These are phyloP conservation scores for Candida silvatica DNA, from an alignment of 805 yeast genomes.

Conservation along the genomic window DNA sequence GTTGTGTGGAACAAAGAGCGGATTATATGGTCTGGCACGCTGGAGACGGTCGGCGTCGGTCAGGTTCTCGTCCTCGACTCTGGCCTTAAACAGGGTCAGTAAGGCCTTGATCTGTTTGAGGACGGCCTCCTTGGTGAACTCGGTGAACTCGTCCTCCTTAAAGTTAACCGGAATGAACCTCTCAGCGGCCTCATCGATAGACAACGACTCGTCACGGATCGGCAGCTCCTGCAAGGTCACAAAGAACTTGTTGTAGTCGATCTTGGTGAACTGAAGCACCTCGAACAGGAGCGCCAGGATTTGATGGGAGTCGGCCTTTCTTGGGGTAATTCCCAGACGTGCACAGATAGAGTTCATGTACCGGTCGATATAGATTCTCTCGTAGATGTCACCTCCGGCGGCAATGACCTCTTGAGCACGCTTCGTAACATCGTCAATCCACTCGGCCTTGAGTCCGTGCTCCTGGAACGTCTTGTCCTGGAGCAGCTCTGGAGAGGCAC, in stretches of 20 bases:
- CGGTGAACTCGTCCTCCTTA: conserved; percentile 17
- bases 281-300: conserved; percentile 55
- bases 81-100: conserved; percentile 38
- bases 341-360: conserved; percentile 50
- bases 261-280: conserved; percentile 47
- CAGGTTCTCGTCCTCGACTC: conserved; percentile 26
- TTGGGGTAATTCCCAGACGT: conserved; percentile 57
- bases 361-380: conserved; percentile 47
- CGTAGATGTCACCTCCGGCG: conserved; percentile 56
- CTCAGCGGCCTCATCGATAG: conserved; percentile 19
- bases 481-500: conserved; percentile 51
- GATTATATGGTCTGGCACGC: conserved; percentile 48
- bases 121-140: conserved; percentile 30
- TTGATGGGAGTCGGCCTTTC: conserved; percentile 31
- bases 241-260: conserved; percentile 81
- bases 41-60: conserved; percentile 30
- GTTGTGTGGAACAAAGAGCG: conserved; percentile 72
- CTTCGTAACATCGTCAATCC: conserved; percentile 39
- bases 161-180: conserved; percentile 22
- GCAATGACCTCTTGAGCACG: conserved; percentile 63
- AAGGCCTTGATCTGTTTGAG: conserved; percentile 36
- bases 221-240: conserved; percentile 44
- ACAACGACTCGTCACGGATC: conserved; percentile 20
- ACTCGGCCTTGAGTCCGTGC: conserved; percentile 37
- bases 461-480: conserved; percentile 33